These are phyloP conservation scores for Alternaria gaisen DNA, from an alignment of 2,329 filamentous ascomycete genomes.

Conservation along the genomic window DNA sequence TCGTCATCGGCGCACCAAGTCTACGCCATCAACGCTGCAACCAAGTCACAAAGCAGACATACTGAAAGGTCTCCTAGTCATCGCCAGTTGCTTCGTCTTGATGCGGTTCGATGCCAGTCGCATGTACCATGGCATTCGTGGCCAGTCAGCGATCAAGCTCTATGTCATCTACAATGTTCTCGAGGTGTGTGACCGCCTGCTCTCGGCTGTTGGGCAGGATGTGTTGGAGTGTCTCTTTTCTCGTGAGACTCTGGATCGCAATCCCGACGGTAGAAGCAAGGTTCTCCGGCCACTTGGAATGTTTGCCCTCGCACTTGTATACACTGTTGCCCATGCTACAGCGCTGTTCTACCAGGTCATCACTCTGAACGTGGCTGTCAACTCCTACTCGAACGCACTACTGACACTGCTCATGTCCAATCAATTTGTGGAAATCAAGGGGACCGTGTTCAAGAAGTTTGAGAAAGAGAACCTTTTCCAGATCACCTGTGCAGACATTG, in stretches of 20 bases:
- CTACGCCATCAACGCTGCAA: constrained; percentile 82
- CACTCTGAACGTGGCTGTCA: constrained; percentile 96
- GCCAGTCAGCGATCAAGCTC: constrained; percentile 95
- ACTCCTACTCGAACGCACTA: constrained; percentile 96
- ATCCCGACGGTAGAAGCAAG: constrained; percentile 88
- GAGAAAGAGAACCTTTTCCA: constrained; percentile 98
- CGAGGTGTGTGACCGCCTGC: constrained; percentile 87
- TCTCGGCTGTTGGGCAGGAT: constrained; percentile 93
- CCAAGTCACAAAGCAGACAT: constrained; percentile 95
- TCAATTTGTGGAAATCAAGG: constrained; percentile 99
- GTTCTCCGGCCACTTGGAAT: constrained; percentile 88
- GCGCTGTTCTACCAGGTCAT: constrained; percentile 97
- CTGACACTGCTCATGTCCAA: constrained; percentile 93
- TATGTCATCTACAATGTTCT: constrained; percentile 99
- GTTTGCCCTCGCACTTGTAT: constrained; percentile 84
- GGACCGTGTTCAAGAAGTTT: constrained; percentile 97
- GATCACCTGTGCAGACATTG: constrained; percentile 93
- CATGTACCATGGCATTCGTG: constrained; percentile 98
- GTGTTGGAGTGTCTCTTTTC: constrained; percentile 96
- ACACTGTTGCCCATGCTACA: constrained; percentile 87
- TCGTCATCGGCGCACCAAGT: constrained; percentile 78
- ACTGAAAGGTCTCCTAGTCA: constrained; percentile 86
- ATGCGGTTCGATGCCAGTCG: constrained; percentile 94
- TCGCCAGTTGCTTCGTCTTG: constrained; percentile 83
- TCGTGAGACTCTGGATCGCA: constrained; percentile 87